Conservation (phyloP, 2,329 filamentous ascomycete species). For the Sclerotinia subarctica region DNA sequence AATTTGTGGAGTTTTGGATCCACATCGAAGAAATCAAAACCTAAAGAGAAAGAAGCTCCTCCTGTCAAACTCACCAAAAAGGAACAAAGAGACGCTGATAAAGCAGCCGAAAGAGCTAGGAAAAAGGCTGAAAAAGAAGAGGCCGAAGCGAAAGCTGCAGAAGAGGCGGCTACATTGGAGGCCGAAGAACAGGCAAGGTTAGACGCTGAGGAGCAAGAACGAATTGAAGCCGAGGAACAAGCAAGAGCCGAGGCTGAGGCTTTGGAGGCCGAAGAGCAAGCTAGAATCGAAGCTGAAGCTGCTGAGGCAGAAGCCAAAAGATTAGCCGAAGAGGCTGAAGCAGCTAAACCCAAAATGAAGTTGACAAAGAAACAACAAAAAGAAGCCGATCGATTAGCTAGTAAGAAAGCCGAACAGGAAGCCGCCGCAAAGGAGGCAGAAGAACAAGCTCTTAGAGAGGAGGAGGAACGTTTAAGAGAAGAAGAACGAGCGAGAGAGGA, state of each 20-base stretch:
- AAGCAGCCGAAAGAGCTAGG: slow-evolving; percentile 49
- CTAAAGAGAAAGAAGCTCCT: slow-evolving; percentile 43
- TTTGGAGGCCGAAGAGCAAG: slow-evolving; percentile 49
- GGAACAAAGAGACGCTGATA: slow-evolving; percentile 49
- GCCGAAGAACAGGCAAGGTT: slow-evolving; percentile 30
- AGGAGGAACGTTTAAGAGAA: slow-evolving; percentile 40
- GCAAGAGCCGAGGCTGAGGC: slow-evolving; percentile 51
- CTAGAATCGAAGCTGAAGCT: slow-evolving; percentile 31
- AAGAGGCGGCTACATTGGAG: slow-evolving; percentile 33
- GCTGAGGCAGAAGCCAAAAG: slow-evolving; percentile 34
- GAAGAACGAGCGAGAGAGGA: slow-evolving; percentile 42
- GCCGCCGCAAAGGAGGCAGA: slow-evolving; percentile 38
- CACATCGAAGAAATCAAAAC: slow-evolving; percentile 41
- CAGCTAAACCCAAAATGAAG: slow-evolving; percentile 38
- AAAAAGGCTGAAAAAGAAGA: slow-evolving; percentile 52
- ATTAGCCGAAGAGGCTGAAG: slow-evolving; percentile 38
- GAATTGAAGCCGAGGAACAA: slow-evolving; percentile 41
- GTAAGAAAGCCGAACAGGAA: slow-evolving; percentile 48
- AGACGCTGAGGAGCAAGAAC: slow-evolving; percentile 34
- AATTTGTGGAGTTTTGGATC: slow-evolving; percentile 39
- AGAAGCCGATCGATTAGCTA: slow-evolving; percentile 44
- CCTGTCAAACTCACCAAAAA: slow-evolving; percentile 47
- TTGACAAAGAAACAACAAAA: slow-evolving; percentile 50
- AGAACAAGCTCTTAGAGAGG: slow-evolving; percentile 41
- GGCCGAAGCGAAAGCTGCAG: slow-evolving; percentile 41